phyloP scores from a whole-genome alignment of 192 early-diverging fungal species.

The Obelidium mucronatum region DNA sequence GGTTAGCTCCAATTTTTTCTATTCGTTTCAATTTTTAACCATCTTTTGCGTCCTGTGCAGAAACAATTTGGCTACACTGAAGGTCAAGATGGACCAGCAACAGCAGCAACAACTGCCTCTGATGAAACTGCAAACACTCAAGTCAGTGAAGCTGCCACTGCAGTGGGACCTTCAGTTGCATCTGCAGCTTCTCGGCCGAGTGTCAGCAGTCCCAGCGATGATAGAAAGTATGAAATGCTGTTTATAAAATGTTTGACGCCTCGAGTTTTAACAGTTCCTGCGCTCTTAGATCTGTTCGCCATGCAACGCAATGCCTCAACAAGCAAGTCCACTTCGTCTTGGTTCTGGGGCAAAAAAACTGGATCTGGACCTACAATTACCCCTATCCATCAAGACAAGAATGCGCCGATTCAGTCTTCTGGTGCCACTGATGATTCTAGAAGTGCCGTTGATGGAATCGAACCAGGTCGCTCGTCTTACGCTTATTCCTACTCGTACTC shows the following conservation, averaged over 20 bases:
- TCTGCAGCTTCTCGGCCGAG: too few species aligned
- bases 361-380: neutral
- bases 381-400: neutral
- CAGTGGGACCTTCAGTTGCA: too few species aligned
- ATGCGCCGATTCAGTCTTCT: too few species aligned
- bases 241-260: too few species aligned
- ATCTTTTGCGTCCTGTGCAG: too few species aligned
- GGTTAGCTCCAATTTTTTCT: too few species aligned
- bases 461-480: neutral
- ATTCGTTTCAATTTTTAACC: too few species aligned
- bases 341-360: neutral
- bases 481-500: neutral
- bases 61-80: constrained; percentile 18
- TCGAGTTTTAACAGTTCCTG: too few species aligned
- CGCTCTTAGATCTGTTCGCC: neutral
- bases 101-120: neutral
- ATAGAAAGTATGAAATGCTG: too few species aligned
- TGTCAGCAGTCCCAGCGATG: too few species aligned
- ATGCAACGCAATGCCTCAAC: neutral
- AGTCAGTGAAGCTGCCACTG: too few species aligned
- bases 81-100: neutral
- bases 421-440: neutral
- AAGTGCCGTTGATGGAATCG: neutral
- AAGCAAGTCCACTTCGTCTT: too few species aligned
- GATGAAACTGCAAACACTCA: neutral